Percentiles rank a stretch among this genome's conserved stretches.
phyloP scores from a whole-genome alignment of 1,284 basidiomycete genomes.

The Wolfiporia cocos region DNA sequence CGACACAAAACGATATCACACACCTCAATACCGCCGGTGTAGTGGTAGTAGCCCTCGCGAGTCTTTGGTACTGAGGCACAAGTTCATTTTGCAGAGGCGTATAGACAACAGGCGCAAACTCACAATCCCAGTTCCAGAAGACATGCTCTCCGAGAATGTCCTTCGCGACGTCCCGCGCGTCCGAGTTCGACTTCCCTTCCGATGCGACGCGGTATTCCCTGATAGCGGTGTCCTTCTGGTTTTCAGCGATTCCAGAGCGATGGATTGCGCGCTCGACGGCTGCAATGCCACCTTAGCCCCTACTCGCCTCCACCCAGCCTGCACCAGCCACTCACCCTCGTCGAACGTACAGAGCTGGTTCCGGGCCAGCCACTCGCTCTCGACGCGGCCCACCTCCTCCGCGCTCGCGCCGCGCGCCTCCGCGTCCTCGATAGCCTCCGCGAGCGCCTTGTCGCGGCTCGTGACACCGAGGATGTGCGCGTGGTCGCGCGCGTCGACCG shows the following conservation, averaged over 20 bases:
- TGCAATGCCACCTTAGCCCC: constrained; percentile 25
- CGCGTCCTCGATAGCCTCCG: constrained; percentile 73
- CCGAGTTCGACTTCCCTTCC: constrained; percentile 65
- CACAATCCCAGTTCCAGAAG: constrained; percentile 87
- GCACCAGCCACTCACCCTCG: constrained; percentile 47
- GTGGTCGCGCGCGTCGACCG: constrained; percentile 71
- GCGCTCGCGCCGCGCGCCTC: constrained; percentile 64
- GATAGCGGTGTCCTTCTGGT: constrained; percentile 52
- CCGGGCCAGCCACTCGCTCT: constrained; percentile 71
- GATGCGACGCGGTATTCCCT: constrained; percentile 56
- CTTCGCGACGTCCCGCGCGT: constrained; percentile 68
- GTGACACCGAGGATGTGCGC: constrained; percentile 78
- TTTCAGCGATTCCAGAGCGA: constrained; percentile 32
- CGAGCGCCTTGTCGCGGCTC: constrained; percentile 49
- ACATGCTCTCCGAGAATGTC: constrained; percentile 68
- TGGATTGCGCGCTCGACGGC: constrained; percentile 60
- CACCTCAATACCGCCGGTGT: constrained; percentile 79
- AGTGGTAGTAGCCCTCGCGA: constrained; percentile 90
- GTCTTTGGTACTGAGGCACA: constrained; percentile 70
- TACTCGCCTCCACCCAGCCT: too few relatives aligned
- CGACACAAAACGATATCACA: too few relatives aligned
- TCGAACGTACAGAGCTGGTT: constrained; percentile 81
- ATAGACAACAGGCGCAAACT: constrained; percentile 21
- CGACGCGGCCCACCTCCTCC: constrained; percentile 68
- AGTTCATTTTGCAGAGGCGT: not conserved